Percentiles rank a stretch among this genome's conserved stretches.
Conservation (phyloP, 2,329 filamentous ascomycete genomes). For the Exophiala mesophila region DNA sequence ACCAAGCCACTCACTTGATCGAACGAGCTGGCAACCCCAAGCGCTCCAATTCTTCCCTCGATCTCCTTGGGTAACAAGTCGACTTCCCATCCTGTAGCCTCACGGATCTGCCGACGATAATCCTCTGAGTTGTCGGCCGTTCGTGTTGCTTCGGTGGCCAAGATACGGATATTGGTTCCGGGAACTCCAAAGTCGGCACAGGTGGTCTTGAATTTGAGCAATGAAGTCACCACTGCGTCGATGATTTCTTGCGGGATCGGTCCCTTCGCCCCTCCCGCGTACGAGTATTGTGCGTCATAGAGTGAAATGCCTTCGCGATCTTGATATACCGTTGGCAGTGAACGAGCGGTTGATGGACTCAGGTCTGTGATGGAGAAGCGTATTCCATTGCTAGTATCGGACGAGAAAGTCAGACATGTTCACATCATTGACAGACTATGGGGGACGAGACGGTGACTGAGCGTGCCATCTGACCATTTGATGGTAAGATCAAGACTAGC, state of each 20-base stretch:
- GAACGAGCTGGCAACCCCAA: slow-evolving; percentile 75
- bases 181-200: slow-evolving; percentile 67
- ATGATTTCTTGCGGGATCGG: slow-evolving; percentile 60
- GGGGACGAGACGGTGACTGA: no score
- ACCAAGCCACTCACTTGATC: slow-evolving; percentile 68
- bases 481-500: neutral
- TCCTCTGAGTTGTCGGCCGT: slow-evolving; percentile 68
- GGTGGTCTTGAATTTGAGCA: slow-evolving; percentile 66
- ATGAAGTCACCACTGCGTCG: slow-evolving; percentile 57
- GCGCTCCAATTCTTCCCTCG: slow-evolving; percentile 75
- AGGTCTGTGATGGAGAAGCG: slow-evolving; percentile 85
- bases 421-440: no score
- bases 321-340: slow-evolving; percentile 71
- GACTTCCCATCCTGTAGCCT: slow-evolving; percentile 62
- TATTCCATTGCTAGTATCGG: slow-evolving; percentile 66
- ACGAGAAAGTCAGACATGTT: neutral
- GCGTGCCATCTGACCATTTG: no score
- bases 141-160: slow-evolving; percentile 86
- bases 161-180: slow-evolving; percentile 59
- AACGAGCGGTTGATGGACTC: slow-evolving; percentile 63
- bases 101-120: slow-evolving; percentile 64
- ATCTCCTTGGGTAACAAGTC: slow-evolving; percentile 70
- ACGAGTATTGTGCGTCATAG: slow-evolving; percentile 66
- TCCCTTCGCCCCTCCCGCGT: slow-evolving; percentile 33
- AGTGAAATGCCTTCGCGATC: slow-evolving; percentile 77